phyloP scores from a whole-genome alignment of 176 grass and related monocot genomes.

The Puya raimondii region DNA sequence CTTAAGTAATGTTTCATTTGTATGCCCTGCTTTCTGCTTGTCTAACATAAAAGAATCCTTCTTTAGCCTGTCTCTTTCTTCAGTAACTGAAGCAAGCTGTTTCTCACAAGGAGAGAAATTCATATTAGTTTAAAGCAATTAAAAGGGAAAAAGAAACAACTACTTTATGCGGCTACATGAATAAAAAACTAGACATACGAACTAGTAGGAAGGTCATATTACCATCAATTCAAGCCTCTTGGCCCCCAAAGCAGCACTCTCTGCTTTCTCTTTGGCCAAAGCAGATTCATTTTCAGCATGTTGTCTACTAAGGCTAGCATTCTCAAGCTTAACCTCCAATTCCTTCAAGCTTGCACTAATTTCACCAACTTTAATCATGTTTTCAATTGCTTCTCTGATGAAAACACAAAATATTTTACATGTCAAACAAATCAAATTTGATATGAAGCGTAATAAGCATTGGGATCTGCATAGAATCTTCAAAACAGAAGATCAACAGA shows the following conservation, averaged over 20 bases:
- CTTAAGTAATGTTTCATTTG: slow-evolving; percentile 39
- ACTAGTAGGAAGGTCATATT: neutral
- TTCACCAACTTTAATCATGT: slow-evolving; percentile 69
- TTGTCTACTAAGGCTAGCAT: slow-evolving; percentile 65
- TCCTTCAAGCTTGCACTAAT: slow-evolving; percentile 67
- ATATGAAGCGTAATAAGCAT: neutral
- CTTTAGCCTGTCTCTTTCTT: slow-evolving; percentile 78
- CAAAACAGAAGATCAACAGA: neutral
- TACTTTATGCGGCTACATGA: too few relatives aligned
- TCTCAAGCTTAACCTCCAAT: slow-evolving; percentile 62
- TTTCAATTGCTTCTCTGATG: slow-evolving; percentile 70
- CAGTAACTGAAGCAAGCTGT: slow-evolving; percentile 75
- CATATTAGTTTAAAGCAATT: slow-evolving; percentile 18
- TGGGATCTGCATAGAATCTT: neutral
- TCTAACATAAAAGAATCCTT: slow-evolving; percentile 30
- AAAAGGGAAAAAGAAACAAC: too few relatives aligned
- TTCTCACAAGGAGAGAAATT: slow-evolving; percentile 9
- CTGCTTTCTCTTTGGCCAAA: slow-evolving; percentile 64
- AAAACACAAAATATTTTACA: slow-evolving; percentile 25
- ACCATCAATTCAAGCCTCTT: slow-evolving; percentile 81
- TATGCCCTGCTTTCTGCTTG: slow-evolving; percentile 35
- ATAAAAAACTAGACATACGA: too few relatives aligned
- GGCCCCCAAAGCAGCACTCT: slow-evolving; percentile 50
- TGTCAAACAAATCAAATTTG: too few relatives aligned
- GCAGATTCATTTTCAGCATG: slow-evolving; percentile 63